These are phyloP conservation scores for Physcomitrellopsis africana DNA, from an alignment of 225 moss, liverwort and hornwort genomes.

Conservation along the genomic window DNA sequence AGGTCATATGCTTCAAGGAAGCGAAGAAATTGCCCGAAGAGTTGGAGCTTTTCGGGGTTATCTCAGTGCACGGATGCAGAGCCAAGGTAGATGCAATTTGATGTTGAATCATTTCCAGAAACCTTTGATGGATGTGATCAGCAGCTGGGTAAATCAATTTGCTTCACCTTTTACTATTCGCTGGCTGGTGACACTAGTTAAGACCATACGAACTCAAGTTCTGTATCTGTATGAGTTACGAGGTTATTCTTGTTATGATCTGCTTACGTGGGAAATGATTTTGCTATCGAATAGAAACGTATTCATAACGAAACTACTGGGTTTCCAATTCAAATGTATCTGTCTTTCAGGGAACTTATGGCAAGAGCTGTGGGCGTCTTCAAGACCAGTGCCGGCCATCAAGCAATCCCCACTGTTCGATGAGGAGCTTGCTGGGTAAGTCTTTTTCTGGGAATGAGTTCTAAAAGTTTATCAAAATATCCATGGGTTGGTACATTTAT, in stretches of 20 bases:
- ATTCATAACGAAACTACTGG: neutral
- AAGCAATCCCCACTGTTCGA: slow-evolving; percentile 95
- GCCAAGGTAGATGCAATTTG: slow-evolving; percentile 55
- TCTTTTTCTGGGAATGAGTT: neutral
- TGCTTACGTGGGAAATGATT: neutral
- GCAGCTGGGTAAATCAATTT: neutral
- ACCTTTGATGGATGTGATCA: slow-evolving; percentile 12
- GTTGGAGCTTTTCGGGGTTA: slow-evolving; percentile 72
- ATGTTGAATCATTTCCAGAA: slow-evolving; percentile 5
- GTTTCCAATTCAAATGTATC: slow-evolving; percentile 11
- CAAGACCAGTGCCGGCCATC: slow-evolving; percentile 86
- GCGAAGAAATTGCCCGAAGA: slow-evolving; percentile 46
- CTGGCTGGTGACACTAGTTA: neutral
- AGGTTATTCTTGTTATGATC: neutral
- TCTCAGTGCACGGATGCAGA: slow-evolving; percentile 93
- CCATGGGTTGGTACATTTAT: neutral
- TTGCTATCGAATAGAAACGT: slow-evolving; percentile 10
- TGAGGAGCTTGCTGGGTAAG: slow-evolving; percentile 94
- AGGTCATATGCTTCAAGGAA: slow-evolving; percentile 56
- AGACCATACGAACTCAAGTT: neutral
- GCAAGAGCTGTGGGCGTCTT: slow-evolving; percentile 96
- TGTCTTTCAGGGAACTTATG: slow-evolving; percentile 72
- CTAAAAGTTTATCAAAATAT: neutral
- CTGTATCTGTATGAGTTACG: neutral
- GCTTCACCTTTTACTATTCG: neutral